These are phyloP conservation scores for Ophiostoma tasmaniense DNA, from an alignment of 2,329 filamentous ascomycete species.

Conservation along the genomic window DNA sequence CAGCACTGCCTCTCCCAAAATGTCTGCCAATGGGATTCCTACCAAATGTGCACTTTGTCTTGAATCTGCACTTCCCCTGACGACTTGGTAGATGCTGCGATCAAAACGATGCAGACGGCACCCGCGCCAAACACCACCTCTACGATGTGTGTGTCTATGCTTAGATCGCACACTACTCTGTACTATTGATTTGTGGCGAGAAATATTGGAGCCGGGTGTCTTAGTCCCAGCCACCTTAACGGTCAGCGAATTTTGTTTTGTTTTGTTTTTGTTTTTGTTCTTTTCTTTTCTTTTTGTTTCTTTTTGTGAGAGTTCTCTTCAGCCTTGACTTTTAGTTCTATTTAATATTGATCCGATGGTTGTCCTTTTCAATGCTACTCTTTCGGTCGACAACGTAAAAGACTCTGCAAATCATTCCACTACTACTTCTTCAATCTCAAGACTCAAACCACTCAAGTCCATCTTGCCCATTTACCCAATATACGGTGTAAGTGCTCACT, in stretches of 20 bases:
- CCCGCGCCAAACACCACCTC: neutral
- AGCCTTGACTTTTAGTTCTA: no score
- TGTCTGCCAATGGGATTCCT: neutral
- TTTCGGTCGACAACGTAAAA: no score
- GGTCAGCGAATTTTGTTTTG: neutral
- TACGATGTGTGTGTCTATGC: neutral
- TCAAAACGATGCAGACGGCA: neutral
- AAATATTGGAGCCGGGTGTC: neutral
- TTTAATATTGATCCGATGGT: no score
- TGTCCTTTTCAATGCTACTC: no score
- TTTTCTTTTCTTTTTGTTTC: neutral
- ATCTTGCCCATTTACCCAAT: neutral
- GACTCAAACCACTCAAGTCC: no score
- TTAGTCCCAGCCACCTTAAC: neutral
- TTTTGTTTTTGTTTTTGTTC: neutral
- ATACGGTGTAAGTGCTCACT: conserved; percentile 1
- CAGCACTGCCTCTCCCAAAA: neutral
- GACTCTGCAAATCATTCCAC: no score
- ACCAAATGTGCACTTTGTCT: neutral
- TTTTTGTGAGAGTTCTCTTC: no score
- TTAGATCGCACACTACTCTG: neutral
- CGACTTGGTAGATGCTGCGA: neutral
- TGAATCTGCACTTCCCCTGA: neutral
- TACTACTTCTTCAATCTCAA: no score
- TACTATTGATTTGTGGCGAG: neutral